A percentile compares a stretch with the other conserved stretches of the same genome.
phyloP scores from a whole-genome alignment of 208 protist genomes.

The Trichomonas gallinae region DNA sequence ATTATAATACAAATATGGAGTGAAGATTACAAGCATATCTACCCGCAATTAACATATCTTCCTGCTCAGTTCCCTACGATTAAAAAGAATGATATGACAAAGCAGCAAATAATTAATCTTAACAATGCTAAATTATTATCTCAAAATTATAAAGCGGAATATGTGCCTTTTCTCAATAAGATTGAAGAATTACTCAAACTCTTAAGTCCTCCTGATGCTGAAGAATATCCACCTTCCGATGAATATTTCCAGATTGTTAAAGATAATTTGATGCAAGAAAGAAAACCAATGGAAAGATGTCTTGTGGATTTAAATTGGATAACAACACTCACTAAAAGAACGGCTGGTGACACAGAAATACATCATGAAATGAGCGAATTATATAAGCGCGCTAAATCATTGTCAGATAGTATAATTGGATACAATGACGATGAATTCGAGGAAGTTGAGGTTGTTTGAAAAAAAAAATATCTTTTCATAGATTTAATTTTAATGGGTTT shows the following conservation, averaged over 20 bases:
- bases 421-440: neutral
- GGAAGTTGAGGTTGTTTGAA: neutral
- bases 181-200: neutral
- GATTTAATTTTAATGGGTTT: too few species aligned
- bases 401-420: neutral
- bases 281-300: neutral
- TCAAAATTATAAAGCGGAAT: neutral
- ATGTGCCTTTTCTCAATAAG: neutral
- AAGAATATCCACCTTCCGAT: neutral
- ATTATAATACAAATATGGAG: neutral
- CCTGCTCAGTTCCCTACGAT: neutral
- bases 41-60: neutral
- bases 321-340: neutral
- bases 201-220: neutral
- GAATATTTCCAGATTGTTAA: neutral
- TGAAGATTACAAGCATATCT: neutral
- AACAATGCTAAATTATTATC: neutral
- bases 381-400: neutral
- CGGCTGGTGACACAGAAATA: neutral
- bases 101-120: neutral
- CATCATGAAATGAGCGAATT: neutral
- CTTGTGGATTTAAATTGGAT: neutral
- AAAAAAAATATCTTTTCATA: too few species aligned
- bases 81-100: neutral
- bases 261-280: neutral